These are phyloP conservation scores for Lachnellula subtilissima DNA, from an alignment of 2,329 filamentous ascomycete genomes.

Conservation along the genomic window DNA sequence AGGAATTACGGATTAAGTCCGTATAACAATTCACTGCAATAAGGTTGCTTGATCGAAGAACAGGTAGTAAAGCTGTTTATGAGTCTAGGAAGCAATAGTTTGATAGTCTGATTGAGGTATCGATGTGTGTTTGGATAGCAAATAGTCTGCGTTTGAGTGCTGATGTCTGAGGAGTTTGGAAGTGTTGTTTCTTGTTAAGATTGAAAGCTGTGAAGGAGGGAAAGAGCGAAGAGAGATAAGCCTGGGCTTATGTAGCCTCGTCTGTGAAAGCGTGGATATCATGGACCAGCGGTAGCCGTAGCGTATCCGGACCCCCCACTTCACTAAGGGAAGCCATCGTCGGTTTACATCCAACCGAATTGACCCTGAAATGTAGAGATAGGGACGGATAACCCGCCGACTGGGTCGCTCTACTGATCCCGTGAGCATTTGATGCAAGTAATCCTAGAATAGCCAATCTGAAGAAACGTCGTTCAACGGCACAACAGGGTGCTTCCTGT, in stretches of 20 bases:
- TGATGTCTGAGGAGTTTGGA: not conserved
- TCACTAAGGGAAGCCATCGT: slow-evolving; percentile 16
- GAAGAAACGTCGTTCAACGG: not conserved
- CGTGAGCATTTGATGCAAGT: not conserved
- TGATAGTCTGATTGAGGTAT: not conserved
- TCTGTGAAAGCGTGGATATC: slow-evolving; percentile 8
- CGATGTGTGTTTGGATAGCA: slow-evolving; percentile 8
- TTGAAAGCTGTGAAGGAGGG: not conserved
- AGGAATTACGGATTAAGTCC: slow-evolving; percentile 13
- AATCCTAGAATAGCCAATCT: slow-evolving; percentile 3
- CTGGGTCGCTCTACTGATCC: slow-evolving; percentile 1
- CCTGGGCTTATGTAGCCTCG: slow-evolving; percentile 20
- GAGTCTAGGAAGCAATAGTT: slow-evolving; percentile 4
- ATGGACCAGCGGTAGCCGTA: slow-evolving; percentile 10
- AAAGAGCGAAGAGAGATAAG: slow-evolving; percentile 12
- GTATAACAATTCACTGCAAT: not conserved
- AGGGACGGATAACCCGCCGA: slow-evolving; percentile 2
- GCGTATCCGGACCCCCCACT: slow-evolving; percentile 13
- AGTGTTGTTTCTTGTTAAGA: not conserved
- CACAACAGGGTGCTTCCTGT: slow-evolving; percentile 1
- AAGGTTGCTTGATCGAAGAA: not conserved
- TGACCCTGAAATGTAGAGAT: slow-evolving; percentile 6
- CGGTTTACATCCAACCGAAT: slow-evolving; percentile 18
- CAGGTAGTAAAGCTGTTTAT: slow-evolving; percentile 2
- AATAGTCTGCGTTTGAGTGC: not conserved